Percentiles rank a stretch among this genome's conserved stretches.
Evolutionary conservation across 768 basidiomycete species (phyloP).

Genomic region (Kwoniella europaea): DNA sequence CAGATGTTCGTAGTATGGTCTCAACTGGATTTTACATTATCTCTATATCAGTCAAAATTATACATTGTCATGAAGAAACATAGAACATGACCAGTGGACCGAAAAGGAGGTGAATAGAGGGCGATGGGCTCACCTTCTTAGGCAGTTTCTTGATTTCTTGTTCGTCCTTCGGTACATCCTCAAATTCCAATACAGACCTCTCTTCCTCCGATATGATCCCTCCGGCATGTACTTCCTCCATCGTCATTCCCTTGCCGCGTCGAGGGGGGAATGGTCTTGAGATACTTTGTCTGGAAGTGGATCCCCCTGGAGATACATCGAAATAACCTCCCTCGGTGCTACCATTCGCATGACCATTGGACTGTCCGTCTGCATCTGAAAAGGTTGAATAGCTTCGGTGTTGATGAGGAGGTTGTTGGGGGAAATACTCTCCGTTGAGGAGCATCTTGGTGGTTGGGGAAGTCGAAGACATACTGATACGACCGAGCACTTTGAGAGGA

Average conservation of each 20-base stretch:
- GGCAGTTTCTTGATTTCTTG: slow-evolving; percentile 47
- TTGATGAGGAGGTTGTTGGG: neutral
- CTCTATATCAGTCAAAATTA: no score
- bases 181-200: slow-evolving; percentile 30
- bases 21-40: neutral
- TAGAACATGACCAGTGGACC: neutral
- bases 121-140: slow-evolving; percentile 38
- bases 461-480: neutral
- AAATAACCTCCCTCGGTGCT: neutral
- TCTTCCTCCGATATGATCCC: slow-evolving; percentile 35
- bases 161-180: slow-evolving; percentile 44
- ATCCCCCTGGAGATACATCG: neutral
- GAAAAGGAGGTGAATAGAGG: neutral
- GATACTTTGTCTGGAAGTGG: neutral
- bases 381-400: slow-evolving; percentile 5
- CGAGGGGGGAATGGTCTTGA: slow-evolving; percentile 3
- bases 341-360: neutral
- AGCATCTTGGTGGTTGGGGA: slow-evolving; percentile 9
- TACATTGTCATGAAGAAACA: no score
- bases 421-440: slow-evolving; percentile 16
- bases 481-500: no score
- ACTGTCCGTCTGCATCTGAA: neutral
- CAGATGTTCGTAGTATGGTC: slow-evolving; percentile 53
- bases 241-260: slow-evolving; percentile 35
- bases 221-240: slow-evolving; percentile 40